phyloP scores from a whole-genome alignment of 225 moss, liverwort and hornwort species.

The Takakia lepidozioides region DNA sequence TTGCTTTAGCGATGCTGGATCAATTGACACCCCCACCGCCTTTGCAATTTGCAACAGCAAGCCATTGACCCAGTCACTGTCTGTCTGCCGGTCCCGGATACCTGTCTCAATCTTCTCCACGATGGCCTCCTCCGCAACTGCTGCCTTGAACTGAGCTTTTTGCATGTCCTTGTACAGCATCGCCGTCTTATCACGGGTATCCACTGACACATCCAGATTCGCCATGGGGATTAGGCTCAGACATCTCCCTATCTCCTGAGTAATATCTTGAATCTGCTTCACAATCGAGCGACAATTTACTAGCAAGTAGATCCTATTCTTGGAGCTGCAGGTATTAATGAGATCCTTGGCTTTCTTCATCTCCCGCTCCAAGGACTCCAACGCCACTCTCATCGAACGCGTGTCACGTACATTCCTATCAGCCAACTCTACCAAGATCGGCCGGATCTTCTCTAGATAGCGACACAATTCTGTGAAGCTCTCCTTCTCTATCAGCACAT shows the following conservation, averaged over 20 bases:
- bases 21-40: constrained; percentile 49
- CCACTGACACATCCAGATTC: constrained; percentile 46
- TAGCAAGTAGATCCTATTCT: constrained; percentile 69
- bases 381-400: constrained; percentile 48
- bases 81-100: constrained; percentile 57
- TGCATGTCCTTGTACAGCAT: constrained; percentile 65
- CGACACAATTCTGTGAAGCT: constrained; percentile 57
- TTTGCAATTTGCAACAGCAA: constrained; percentile 66
- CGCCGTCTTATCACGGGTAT: constrained; percentile 44
- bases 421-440: constrained; percentile 51
- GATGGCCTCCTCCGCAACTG: constrained; percentile 64
- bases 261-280: constrained; percentile 65
- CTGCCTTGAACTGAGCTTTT: constrained; percentile 50
- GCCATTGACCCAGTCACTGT: constrained; percentile 71
- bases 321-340: constrained; percentile 44
- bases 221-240: constrained; percentile 61
- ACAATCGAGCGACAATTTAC: constrained; percentile 64
- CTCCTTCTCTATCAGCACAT: constrained; percentile 59
- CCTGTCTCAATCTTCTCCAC: constrained; percentile 65
- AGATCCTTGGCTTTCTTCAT: constrained; percentile 38
- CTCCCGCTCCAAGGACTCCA: constrained; percentile 57
- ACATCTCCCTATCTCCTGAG: constrained; percentile 56
- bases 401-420: constrained; percentile 55
- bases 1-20: constrained; percentile 46
- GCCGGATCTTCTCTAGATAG: constrained; percentile 54